Base-by-base conservation (phyloP, 306 rosid genomes). In the Adenanthera pavonina region DNA sequence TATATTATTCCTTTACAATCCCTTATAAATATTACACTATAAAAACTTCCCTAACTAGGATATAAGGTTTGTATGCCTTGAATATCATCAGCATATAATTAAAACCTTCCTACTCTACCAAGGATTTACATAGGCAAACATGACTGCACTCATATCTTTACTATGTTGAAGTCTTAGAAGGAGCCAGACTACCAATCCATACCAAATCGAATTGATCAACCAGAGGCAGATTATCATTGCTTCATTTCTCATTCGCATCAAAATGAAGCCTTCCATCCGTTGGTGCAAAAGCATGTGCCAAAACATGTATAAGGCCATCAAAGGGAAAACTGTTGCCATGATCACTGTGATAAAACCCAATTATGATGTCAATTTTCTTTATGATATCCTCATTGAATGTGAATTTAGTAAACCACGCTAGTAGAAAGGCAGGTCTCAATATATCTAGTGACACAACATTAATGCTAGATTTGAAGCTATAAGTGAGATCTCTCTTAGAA, bases 131-230 rank as follows among this genome's bases (percentile, higher is more conserved):
- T 8, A 0, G 2, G 83, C 12, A 61, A 20, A 74, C 81, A 85
- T 75, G 8, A 75, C 11, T 15, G 80, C 69, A 57, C 49, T 3
- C 6, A 4, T 13, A 35, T 54, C 14, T 2, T 33, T 12, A 54
- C 84, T 82, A 7, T 82, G 86, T 10, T 10, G 9, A 49, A 85
- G 83, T 14, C 88, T 83, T 30, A 82, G 75, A 57, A 68, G 17
- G 65, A 81, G 85, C 16, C 88, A 84, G 6, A 82, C 51, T 71
- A 3, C 64, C 78, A 41, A 75, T 81, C 38, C 66, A 53, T 3
- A 78, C 13, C 46, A 78, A 7, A 25, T 78, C 80, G 16, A 0
- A 1, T 10, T 67, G 19, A 2, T 13, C 12, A 0, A 0, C 3
- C 0, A 5, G 11, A 1, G 47, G 82, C 7, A 72, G 71, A 25